A percentile compares a stretch with the other conserved stretches of the same genome.
These are phyloP conservation scores for Candida wancherniae DNA, from an alignment of 805 yeast species.

Conservation along the genomic window DNA sequence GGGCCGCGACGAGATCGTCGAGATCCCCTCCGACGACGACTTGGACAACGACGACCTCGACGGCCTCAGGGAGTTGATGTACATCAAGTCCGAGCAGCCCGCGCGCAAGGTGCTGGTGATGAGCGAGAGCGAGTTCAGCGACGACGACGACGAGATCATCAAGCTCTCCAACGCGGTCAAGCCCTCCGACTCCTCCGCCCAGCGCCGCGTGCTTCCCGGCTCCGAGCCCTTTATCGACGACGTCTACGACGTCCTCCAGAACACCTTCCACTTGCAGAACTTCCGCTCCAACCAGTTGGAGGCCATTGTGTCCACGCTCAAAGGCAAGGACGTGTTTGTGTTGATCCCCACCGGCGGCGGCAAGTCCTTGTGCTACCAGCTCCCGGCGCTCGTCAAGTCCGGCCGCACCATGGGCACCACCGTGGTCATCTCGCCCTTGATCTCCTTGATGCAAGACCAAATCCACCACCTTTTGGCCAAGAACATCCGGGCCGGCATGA, in stretches of 20 bases:
- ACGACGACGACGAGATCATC: slow-evolving; percentile 29
- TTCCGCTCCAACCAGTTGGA: slow-evolving; percentile 84
- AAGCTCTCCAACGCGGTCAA: slow-evolving; percentile 10
- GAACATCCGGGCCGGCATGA: slow-evolving; percentile 79
- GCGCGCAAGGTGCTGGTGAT: slow-evolving; percentile 3
- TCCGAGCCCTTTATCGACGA: slow-evolving; percentile 61
- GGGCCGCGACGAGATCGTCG: slow-evolving; percentile 37
- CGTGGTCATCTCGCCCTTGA: slow-evolving; percentile 87
- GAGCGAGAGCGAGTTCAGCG: slow-evolving; percentile 24
- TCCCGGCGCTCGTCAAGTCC: slow-evolving; percentile 78
- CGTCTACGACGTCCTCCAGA: slow-evolving; percentile 50
- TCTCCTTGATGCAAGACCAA: slow-evolving; percentile 97
- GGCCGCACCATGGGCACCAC: slow-evolving; percentile 83
- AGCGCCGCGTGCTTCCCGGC: slow-evolving; percentile 16
- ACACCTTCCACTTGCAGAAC: slow-evolving; percentile 55
- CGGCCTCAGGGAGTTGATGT: slow-evolving; percentile 10
- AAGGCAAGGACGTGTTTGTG: slow-evolving; percentile 86
- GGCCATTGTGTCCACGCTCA: slow-evolving; percentile 71
- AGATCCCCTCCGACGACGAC: slow-evolving; percentile 34
- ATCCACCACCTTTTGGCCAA: slow-evolving; percentile 70
- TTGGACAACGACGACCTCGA: slow-evolving; percentile 16
- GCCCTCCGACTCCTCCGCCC: slow-evolving; percentile 1
- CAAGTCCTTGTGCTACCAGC: slow-evolving; percentile 89
- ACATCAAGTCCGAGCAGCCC: slow-evolving; percentile 7
- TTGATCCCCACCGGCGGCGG: slow-evolving; percentile 99